Evolutionary conservation across 176 grass and related monocot genomes (phyloP).

Genomic region (Zea luxurians): DNA sequence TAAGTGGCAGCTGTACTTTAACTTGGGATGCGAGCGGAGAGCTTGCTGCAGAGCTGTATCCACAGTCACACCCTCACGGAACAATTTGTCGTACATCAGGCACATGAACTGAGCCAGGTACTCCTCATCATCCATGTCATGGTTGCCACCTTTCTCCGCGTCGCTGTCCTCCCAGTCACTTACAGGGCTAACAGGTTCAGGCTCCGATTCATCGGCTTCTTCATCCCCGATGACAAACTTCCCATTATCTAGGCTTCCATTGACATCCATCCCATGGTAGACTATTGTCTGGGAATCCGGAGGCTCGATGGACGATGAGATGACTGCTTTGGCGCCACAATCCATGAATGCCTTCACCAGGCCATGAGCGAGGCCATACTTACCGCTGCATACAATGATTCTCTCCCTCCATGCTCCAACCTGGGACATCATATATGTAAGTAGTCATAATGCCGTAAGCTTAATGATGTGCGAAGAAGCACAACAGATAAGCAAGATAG

Average conservation of each 20-base stretch:
- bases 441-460: conserved; percentile 17
- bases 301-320: conserved; percentile 72
- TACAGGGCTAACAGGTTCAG: conserved; percentile 64
- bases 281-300: conserved; percentile 64
- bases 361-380: conserved; percentile 59
- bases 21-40: conserved; percentile 60
- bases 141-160: conserved; percentile 53
- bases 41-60: conserved; percentile 73
- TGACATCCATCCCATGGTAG: conserved; percentile 55
- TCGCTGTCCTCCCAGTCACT: conserved; percentile 98
- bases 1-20: conserved; percentile 84
- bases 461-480: conserved; percentile 15
- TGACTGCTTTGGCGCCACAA: conserved; percentile 86
- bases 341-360: conserved; percentile 85
- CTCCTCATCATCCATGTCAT: conserved; percentile 68
- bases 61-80: conserved; percentile 71
- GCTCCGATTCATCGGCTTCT: conserved; percentile 64
- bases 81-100: conserved; percentile 78
- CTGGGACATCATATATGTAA: conserved; percentile 44
- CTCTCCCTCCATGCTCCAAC: conserved; percentile 94
- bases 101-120: conserved; percentile 74
- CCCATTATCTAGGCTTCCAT: conserved; percentile 56
- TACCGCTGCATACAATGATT: conserved; percentile 83
- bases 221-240: conserved; percentile 92
- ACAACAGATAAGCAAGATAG: neutral